Base-by-base conservation (phyloP, 306 rosid genomes). In the Casuarina equisetifolia region DNA sequence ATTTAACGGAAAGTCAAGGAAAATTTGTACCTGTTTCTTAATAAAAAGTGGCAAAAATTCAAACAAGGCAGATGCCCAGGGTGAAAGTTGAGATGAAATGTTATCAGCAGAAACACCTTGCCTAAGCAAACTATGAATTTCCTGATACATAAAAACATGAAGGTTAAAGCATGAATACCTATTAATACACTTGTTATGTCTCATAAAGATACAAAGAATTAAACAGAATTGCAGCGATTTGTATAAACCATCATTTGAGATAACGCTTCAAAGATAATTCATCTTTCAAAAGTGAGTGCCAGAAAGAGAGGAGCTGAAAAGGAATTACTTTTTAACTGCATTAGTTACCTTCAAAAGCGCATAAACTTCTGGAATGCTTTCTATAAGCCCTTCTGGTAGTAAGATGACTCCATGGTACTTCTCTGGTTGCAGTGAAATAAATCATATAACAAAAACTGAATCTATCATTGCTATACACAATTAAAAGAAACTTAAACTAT, bases 11-110 rank as follows among this genome's bases (percentile, higher is more conserved):
- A 58, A 44, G 54, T 19, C 46, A 51, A 39, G 73, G 42, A 51
- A 68, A 59, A 54, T 45, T 43, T 42, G 59, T 50, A 95, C 99
- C 97, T 95, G 93, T 81, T 80, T 91, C 90, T 88, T 88, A 81
- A 96, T 96, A 80, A 96, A 96, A 42, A 88, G 94, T 68, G 99
- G 99, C 86, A 96, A 49, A 81, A 96, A 96, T 78, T 96, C 97
- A 82, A 95, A 96, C 71, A 96, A 83, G 38, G 99, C 99, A 76
- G 91, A 92, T 73, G 99, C 99, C 99, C 99, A 92, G 9, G 99
- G 99, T 79, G 99, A 88, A 76, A 96, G 97, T 82, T 96, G 92
- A 75, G 94, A 73, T 74, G 86, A 85, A 81, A 96, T 92, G 5
- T 87, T 91, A 72, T 88, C 97, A 73, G 63, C 79, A 45, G 84